Evolutionary conservation across 257 asterid species (phyloP), one percentile per base, ranked within the genome.

Genomic region (Ligustrum vulgare): DNA sequence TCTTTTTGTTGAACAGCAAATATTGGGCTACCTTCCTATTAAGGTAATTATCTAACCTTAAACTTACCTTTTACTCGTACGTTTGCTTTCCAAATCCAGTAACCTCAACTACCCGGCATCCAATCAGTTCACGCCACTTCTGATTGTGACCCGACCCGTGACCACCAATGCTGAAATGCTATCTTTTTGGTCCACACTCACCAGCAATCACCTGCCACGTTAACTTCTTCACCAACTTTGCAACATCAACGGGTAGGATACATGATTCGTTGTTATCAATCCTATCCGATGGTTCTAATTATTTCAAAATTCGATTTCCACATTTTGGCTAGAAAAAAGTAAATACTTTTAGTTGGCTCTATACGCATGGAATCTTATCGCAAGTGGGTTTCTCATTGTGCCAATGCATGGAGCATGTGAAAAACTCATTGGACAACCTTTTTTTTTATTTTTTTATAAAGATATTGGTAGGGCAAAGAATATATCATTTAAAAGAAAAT

Each of bases 41-140:
- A 69, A 22, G 84, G 86, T 64, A 86, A 86, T 31, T 36, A 41
- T 35, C 64, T 66, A 80, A 85, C 87, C 72, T 80, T 72, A 68
- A 72, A 76, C 36, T 13, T 16, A 36, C 49, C 64, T 49, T 22
- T 64, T 31, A 60, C 72, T 20, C 76, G 72, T 12, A 64, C 63
- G 16, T 22, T 23, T 25, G 63, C 71, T 77, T 72, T 78, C 88
- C 78, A 70, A 72, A 78, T 77, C 39, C 18, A 83, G 85, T 15
- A 84, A 75, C 73, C 25, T 16, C 32, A 60, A 35, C 65, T 39
- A 71, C 54, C 76, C 23, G 39, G 49, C 47, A 63, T 47, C 28
- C 16, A 72, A 65, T 43, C 22, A 71, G 47, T 54, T 58, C 65
- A 54, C 68, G 31, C 51, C 51, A 63, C 64, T 36, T 32, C 15